Conservation (phyloP, 2,329 filamentous ascomycete species). For the Dactylellina cionopaga region DNA sequence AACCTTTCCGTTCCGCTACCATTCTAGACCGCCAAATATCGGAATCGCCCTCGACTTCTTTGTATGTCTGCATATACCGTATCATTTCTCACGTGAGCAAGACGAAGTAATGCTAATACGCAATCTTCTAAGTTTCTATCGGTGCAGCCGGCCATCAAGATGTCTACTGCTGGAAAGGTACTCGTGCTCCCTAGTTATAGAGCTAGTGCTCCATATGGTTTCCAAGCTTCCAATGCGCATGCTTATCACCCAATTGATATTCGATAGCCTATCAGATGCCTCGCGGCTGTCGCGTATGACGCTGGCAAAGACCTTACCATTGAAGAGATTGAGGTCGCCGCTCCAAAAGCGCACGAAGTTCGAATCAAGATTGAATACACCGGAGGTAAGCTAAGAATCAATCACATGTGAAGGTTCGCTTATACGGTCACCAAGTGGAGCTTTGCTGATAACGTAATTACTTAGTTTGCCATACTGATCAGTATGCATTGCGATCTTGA, state of each 20-base stretch:
- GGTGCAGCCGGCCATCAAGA: conserved; percentile 28
- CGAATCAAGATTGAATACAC: conserved; percentile 98
- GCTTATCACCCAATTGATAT: conserved; percentile 11
- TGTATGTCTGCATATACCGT: neutral
- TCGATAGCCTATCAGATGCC: conserved; percentile 87
- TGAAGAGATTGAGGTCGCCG: conserved; percentile 90
- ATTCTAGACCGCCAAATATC: neutral
- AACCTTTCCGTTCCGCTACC: neutral
- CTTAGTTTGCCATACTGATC: conserved; percentile 91
- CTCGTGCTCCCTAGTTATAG: conserved; percentile 51
- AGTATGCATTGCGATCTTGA: conserved; percentile 54
- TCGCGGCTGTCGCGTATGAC: conserved; percentile 97
- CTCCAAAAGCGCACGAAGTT: conserved; percentile 91
- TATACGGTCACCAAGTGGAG: neutral
- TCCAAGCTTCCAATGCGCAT: neutral
- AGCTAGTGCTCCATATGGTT: neutral
- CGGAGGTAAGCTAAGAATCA: conserved; percentile 63
- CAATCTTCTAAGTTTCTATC: neutral
- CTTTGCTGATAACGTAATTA: conserved; percentile 4
- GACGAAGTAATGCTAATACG: neutral
- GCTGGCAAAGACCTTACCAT: conserved; percentile 87
- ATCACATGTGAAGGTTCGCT: neutral
- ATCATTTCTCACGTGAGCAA: neutral
- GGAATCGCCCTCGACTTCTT: neutral
- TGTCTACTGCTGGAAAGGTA: conserved; percentile 67